Evolutionary conservation across 306 rosid species (phyloP), one percentile per base, ranked within the genome.

Genomic region (Carpinus viminea): DNA sequence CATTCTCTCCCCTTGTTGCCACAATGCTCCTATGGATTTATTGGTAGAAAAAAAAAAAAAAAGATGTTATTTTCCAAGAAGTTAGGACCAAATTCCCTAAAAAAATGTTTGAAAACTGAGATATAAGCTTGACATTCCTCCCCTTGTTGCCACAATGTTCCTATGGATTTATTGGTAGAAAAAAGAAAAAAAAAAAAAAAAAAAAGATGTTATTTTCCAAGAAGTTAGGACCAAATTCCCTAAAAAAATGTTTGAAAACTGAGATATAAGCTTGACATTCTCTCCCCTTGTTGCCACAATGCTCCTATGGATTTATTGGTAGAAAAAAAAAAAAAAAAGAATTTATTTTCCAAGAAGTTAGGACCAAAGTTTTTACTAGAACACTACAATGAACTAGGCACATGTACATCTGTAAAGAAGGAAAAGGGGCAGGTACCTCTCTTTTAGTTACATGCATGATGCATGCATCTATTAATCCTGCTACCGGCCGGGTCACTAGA

Each of bases 401-500:
- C 68, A 55, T 54, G 66, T 55, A 55, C 26, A 52, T 60, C 41
- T 17, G 74, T 72, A 36, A 70, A 47, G 70, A 72, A 36, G 28
- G 75, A 47, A 41, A 61, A 31, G 46, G 12, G 38, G 51, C 4
- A 8, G 41, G 81, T 87, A 92, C 98, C 98, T 94, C 98, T 89
- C 97, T 85, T 85, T 73, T 91, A 60, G 93, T 89, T 77, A 88
- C 0, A 24, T 24, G 26, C 26, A 24, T 24, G 26, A 24, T 24
- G 26, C 26, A 24, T 24, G 26, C 79, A 84, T 92, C 85, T 41
- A 94, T 94, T 88, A 24, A 24, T 24, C 87, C 91, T 4, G 88
- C 73, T 56, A 80, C 80, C 0, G 90, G 95, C 80, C 0, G 90
- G 95, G 74, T 94, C 88, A 34, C 78, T 77, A 78, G 97, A 94